Evolutionary conservation across 2,329 filamentous ascomycete genomes (phyloP).

Genomic region (Diplodia scrobiculata): DNA sequence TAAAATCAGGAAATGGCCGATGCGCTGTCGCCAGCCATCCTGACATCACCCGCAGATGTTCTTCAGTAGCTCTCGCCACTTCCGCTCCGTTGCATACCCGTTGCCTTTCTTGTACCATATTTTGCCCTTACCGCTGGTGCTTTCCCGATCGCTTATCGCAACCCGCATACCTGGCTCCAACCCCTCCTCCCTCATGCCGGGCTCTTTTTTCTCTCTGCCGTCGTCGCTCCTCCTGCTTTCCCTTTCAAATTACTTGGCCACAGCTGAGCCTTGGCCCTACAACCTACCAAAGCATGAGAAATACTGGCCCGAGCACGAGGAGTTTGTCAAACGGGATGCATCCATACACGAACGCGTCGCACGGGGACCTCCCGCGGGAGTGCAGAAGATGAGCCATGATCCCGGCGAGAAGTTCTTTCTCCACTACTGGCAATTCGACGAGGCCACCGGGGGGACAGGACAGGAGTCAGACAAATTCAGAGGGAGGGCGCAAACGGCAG

Average conservation of each 20-base stretch:
- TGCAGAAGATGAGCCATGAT: slow-evolving; percentile 72
- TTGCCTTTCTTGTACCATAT: slow-evolving; percentile 15
- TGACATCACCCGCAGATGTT: slow-evolving; percentile 8
- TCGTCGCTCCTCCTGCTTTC: slow-evolving; percentile 19
- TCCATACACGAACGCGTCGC: slow-evolving; percentile 46
- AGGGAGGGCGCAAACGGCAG: slow-evolving; percentile 46
- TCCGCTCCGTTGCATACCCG: slow-evolving; percentile 7
- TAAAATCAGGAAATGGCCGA: slow-evolving; percentile 19
- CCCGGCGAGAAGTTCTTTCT: slow-evolving; percentile 73
- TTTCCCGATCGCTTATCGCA: slow-evolving; percentile 3
- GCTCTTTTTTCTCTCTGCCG: slow-evolving; percentile 19
- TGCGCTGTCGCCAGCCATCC: slow-evolving; percentile 24
- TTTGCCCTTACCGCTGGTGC: slow-evolving; percentile 10
- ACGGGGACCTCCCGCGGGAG: slow-evolving; percentile 58
- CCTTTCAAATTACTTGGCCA: slow-evolving; percentile 1
- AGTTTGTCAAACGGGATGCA: slow-evolving; percentile 47
- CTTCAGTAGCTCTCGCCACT: neutral
- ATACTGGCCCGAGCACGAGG: slow-evolving; percentile 54
- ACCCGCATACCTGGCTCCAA: slow-evolving; percentile 7
- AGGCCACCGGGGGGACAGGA: slow-evolving; percentile 29
- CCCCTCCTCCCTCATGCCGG: slow-evolving; percentile 12
- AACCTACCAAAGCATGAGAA: slow-evolving; percentile 51
- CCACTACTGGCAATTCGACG: slow-evolving; percentile 61
- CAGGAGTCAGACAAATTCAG: slow-evolving; percentile 32
- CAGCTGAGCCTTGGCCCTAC: slow-evolving; percentile 47